Percentiles rank a stretch among this genome's conserved stretches.
Evolutionary conservation across 768 basidiomycete species (phyloP).

Genomic region (Pleurotus tuber-regium): DNA sequence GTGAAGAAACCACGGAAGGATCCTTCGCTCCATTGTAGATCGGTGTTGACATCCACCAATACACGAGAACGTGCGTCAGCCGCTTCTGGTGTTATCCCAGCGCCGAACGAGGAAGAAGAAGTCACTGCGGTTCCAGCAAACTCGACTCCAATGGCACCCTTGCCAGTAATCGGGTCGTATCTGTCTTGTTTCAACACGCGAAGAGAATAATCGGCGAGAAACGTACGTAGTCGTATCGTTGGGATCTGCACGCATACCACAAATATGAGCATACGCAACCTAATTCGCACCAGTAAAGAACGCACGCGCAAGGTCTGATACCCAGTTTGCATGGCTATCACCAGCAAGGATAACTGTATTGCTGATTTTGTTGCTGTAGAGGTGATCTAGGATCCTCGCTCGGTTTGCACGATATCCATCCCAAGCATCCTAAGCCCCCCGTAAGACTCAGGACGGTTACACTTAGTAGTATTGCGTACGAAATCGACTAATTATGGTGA

Average conservation of each 20-base stretch:
- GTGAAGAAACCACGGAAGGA: conserved; percentile 61
- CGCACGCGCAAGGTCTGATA: conserved; percentile 53
- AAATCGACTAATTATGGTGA: background rate
- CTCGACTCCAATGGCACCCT: conserved; percentile 55
- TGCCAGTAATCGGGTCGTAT: conserved; percentile 46
- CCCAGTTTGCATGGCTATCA: conserved; percentile 64
- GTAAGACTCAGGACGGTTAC: too few species aligned
- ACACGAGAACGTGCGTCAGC: conserved; percentile 35
- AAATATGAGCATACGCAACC: background rate
- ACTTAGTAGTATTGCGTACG: too few species aligned
- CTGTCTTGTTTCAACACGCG: too few species aligned
- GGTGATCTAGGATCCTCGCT: conserved; percentile 45
- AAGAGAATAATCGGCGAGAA: too few species aligned
- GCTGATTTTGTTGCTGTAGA: conserved; percentile 48
- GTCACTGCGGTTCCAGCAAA: conserved; percentile 63
- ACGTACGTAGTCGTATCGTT: conserved; percentile 46
- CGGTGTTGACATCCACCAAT: conserved; percentile 41
- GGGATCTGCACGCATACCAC: conserved; percentile 47
- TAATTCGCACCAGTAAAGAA: conserved; percentile 5
- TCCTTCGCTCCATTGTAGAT: conserved; percentile 61
- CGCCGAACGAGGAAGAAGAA: conserved; percentile 45
- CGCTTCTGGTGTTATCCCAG: conserved; percentile 32
- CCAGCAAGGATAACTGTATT: conserved; percentile 60
- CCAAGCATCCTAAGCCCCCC: conserved; percentile 45
- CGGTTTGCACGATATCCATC: conserved; percentile 60